Base-by-base conservation (phyloP, 768 basidiomycete species). In the Lyophyllum semitale region DNA sequence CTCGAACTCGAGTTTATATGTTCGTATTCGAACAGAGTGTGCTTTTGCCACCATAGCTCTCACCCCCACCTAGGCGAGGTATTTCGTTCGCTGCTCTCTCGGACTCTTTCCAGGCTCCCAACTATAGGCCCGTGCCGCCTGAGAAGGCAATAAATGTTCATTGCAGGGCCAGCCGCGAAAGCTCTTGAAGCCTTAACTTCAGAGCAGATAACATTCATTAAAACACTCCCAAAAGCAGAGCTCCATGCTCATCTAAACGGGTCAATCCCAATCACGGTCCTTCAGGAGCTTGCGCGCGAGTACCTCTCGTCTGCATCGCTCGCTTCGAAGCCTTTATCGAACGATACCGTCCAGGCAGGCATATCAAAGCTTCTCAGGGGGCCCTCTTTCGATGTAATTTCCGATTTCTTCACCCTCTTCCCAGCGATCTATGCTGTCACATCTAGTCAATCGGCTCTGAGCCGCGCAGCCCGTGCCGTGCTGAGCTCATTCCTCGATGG, bases 191-290 rank as follows among this genome's bases (percentile, higher is more conserved):
- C 84, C 1, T 77, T 93, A 22, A 72, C 73, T 9, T 58, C 72
- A 0, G 58, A 70, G 6, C 84, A 92, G 59, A 47, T 85, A 22
- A 32, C 66, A 5, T 93, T 93, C 68, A 73, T 94, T 40, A 74
- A 81, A 45, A 53, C 58, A 1, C 76, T 93, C 0, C 88, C 88
- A 9, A 94, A 94, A 68, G 90, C 91, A 1, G 92, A 95, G 65
- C 79, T 94, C 0, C 92, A 93, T 58, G 92, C 91, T 0, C 91
- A 93, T 64, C 80, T 93, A 4, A 93, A 93, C 60, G 91, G 91
- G 0, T 93, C 84, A 9, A 93, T 94, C 30, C 92, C 92, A 0
- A 71, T 92, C 23, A 49, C 71, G 0, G 70, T 83, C 25, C 78
- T 93, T 0, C 82, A 84, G 58, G 77, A 83, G 8, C 82, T 94